Conservation (phyloP, 306 rosid species). For the Abrus precatorius region DNA sequence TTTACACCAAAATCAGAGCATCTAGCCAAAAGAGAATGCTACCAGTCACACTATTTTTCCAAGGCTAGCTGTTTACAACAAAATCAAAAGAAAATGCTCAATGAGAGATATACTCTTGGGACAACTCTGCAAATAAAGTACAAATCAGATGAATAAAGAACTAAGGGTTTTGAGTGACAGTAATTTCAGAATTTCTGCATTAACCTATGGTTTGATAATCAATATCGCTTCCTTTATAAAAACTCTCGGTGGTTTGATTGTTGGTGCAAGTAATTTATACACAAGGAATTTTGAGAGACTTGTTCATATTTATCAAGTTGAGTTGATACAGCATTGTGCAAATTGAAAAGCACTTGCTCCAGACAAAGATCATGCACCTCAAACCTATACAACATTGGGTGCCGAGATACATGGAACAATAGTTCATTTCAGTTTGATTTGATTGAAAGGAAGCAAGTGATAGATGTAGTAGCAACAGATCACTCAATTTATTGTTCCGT, state of each 20-base stretch:
- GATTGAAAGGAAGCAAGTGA: conserved; percentile 6
- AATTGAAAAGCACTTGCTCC: background rate
- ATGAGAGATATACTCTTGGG: background rate
- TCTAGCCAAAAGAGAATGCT: background rate
- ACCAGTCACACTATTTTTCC: background rate
- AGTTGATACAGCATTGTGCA: background rate
- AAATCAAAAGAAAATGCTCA: conserved; percentile 1
- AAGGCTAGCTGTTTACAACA: conserved; percentile 1
- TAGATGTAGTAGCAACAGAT: conserved; percentile 5
- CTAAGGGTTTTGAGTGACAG: background rate
- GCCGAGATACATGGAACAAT: conserved; percentile 14
- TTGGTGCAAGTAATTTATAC: background rate
- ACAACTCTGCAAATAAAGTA: background rate
- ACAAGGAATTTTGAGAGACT: background rate
- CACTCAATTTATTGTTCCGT: conserved; percentile 19
- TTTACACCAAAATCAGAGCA: background rate
- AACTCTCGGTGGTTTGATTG: background rate
- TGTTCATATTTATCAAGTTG: background rate
- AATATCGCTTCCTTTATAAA: background rate
- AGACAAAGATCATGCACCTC: background rate
- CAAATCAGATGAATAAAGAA: background rate
- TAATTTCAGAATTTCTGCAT: background rate
- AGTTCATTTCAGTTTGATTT: conserved; percentile 2
- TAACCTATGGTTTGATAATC: too few relatives aligned
- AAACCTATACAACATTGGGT: background rate